Percentiles rank a stretch among this genome's conserved stretches.
These are phyloP conservation scores for Ampelomyces quisqualis DNA, from an alignment of 2,329 filamentous ascomycete species.

Conservation along the genomic window DNA sequence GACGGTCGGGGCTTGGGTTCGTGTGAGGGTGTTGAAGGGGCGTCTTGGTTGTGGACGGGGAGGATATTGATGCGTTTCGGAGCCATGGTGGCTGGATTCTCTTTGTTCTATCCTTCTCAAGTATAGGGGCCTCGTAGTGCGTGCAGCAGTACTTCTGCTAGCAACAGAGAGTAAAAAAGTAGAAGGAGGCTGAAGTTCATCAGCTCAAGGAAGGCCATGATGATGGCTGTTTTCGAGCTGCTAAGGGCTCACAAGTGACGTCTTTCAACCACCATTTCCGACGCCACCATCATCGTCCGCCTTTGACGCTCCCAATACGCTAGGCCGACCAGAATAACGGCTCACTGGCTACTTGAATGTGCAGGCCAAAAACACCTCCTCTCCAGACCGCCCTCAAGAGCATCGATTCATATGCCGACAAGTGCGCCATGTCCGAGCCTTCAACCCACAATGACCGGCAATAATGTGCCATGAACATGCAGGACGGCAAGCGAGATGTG, in stretches of 20 bases:
- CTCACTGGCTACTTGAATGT: background rate
- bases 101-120: background rate
- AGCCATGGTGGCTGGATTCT: conserved; percentile 3
- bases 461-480: background rate
- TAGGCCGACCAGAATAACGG: conserved; percentile 4
- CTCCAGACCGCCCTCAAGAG: background rate
- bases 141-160: background rate
- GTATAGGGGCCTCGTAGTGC: background rate
- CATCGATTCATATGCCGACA: background rate
- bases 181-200: background rate
- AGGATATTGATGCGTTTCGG: conserved; percentile 13
- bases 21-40: background rate
- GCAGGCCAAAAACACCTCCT: background rate
- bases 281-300: conserved; percentile 2
- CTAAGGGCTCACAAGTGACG: background rate
- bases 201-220: background rate
- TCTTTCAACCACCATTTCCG: background rate
- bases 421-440: no score
- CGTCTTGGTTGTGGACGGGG: conserved; percentile 10
- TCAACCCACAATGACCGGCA: no score
- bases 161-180: background rate
- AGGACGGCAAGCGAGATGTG: background rate
- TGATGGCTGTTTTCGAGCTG: background rate
- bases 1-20: background rate
- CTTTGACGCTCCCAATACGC: conserved; percentile 1